A percentile compares a stretch with the other conserved stretches of the same genome.
Conservation (phyloP, 1,139 yeast species). For the Taphrina deformans region DNA sequence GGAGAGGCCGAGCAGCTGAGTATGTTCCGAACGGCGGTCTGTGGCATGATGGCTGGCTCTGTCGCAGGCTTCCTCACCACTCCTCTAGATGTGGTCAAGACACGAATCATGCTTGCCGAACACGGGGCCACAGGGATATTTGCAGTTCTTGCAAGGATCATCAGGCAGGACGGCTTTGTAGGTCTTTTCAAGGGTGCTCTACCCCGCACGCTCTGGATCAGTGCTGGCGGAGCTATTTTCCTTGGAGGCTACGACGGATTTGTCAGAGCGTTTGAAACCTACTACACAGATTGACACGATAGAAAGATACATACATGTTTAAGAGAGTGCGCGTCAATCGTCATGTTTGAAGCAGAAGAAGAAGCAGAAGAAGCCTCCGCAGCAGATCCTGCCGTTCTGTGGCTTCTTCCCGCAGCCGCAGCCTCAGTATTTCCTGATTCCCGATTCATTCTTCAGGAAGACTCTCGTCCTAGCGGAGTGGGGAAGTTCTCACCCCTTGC, state of each 20-base stretch:
- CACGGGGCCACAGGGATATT: conserved; percentile 53
- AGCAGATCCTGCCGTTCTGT: too few species aligned
- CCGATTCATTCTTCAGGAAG: too few species aligned
- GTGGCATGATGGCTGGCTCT: conserved; percentile 97
- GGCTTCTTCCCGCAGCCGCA: too few species aligned
- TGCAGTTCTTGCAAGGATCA: neutral
- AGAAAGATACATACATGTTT: too few species aligned
- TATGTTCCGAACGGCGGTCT: conserved; percentile 78
- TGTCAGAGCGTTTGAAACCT: neutral
- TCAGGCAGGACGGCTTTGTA: conserved; percentile 61
- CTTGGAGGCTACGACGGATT: conserved; percentile 77
- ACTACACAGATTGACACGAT: too few species aligned
- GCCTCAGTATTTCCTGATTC: too few species aligned
- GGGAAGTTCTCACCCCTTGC: too few species aligned
- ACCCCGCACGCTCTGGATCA: conserved; percentile 95
- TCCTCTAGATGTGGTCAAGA: conserved; percentile 88
- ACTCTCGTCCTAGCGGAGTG: too few species aligned
- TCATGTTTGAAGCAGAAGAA: too few species aligned
- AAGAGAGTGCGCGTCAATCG: too few species aligned
- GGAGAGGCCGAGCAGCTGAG: conserved; percentile 50
- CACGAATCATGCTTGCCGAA: conserved; percentile 80
- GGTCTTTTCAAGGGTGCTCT: conserved; percentile 84
- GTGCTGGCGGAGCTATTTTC: conserved; percentile 97
- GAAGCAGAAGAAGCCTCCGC: too few species aligned
- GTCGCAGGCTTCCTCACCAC: conserved; percentile 92